Evolutionary conservation across 2,329 filamentous ascomycete genomes (phyloP), one percentile per base, ranked within the genome.

Genomic region (Fusarium sp.): DNA sequence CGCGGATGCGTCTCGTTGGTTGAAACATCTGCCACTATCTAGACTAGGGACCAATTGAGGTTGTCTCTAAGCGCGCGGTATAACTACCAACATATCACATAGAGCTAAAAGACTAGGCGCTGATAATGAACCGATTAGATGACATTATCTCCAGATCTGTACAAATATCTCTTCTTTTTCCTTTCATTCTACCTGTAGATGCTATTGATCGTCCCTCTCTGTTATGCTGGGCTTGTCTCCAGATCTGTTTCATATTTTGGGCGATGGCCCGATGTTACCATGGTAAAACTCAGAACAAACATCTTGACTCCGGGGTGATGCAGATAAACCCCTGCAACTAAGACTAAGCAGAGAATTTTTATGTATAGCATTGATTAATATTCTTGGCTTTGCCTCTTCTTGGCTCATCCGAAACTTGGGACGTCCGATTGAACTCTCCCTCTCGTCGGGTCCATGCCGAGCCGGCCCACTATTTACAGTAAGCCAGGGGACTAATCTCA

Each of bases 1-100:
- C 68, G 68, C 68, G 68, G 68, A 70, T 57, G 61, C 68, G 68
- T 70, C 68, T 60, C 68, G 67, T 70, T 71, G 59, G 68, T 56
- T 70, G 59, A 59, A 61, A 54, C 51, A 47, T 47, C 41, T 56
- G 37, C 32, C 20, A 53, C 48, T 51, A 40, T 34, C 37, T 45
- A 20, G 22, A 47, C 46, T 24, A 14, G 57, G 40, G 54, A 42
- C 67, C 68, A 71, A 70, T 70, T 29, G 68, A 44, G n/a, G 18
- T 44, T 3, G 5, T n/a, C 14, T 24, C 48, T 70, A 70, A 71
- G 68, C 68, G 68, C 68, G 58, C 68, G 52, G 59, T 30, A 52
- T 29, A 37, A 25, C 41, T 16, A 12, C n/a, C 20, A 48, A 30
- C n/a, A 48, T 22, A 37, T 18, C 24, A 34, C 13, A 18, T 13